phyloP scores from a whole-genome alignment of 345 rosid genomes.

The Nephelium lappaceum region DNA sequence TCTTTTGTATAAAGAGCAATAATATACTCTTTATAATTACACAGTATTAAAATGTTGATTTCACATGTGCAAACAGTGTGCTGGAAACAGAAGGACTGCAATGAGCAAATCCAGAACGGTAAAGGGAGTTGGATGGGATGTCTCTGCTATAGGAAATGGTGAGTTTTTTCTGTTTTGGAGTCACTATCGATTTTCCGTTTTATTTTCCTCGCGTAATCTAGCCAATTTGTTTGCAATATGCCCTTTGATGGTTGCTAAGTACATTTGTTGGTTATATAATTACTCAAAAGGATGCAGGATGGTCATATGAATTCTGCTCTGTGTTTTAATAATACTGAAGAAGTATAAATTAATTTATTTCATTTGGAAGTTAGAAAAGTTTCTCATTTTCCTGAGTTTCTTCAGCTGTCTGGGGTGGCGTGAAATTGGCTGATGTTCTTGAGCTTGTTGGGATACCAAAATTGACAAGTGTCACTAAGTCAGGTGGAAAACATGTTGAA shows the following conservation, averaged over 20 bases:
- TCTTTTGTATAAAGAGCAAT: background rate
- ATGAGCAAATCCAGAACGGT: constrained; percentile 85
- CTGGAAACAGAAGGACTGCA: constrained; percentile 97
- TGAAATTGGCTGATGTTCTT: constrained; percentile 80
- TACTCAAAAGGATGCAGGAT: background rate
- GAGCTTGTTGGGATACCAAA: constrained; percentile 80
- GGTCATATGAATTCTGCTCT: background rate
- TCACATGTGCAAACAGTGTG: constrained; percentile 60
- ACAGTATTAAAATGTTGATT: constrained; percentile 5
- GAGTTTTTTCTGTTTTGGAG: constrained; percentile 23
- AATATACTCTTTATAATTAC: background rate
- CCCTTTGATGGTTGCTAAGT: background rate
- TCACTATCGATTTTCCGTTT: background rate
- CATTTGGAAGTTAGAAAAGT: background rate
- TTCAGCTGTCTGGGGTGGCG: constrained; percentile 90
- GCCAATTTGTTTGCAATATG: background rate
- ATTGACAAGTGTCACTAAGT: constrained; percentile 47
- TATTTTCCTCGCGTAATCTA: background rate
- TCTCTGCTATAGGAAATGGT: constrained; percentile 96
- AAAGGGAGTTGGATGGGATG: constrained; percentile 96
- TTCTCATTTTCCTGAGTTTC: constrained; percentile 23
- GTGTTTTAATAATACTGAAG: constrained; percentile 1
- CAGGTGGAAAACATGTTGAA: constrained; percentile 88
- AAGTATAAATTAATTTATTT: background rate
- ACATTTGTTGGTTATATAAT: background rate